Conservation (phyloP, 148 eudicot genomes). For the Linanthus parryae region DNA sequence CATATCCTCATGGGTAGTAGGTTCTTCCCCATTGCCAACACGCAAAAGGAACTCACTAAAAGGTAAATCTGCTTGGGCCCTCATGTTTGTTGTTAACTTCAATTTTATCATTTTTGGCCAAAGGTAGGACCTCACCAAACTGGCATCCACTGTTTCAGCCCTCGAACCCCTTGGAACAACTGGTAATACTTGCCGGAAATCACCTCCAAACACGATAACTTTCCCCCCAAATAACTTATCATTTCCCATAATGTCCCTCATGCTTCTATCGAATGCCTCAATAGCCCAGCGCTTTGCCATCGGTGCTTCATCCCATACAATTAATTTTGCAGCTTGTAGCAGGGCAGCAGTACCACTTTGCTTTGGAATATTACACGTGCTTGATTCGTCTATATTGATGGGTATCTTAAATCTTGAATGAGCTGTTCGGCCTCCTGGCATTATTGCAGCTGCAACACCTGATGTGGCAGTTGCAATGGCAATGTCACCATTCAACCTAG, state of each 20-base stretch:
- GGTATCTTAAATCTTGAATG: constrained; percentile 4
- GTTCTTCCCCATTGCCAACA: neutral
- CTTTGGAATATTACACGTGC: neutral
- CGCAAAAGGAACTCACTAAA: neutral
- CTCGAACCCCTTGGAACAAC: neutral
- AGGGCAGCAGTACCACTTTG: neutral
- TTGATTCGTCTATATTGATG: neutral
- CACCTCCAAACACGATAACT: neutral
- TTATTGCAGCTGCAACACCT: neutral
- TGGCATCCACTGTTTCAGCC: neutral
- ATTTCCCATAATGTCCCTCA: neutral
- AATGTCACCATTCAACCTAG: neutral
- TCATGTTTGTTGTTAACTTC: neutral
- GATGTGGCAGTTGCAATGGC: neutral
- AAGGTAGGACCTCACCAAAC: neutral
- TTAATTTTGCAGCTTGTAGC: neutral
- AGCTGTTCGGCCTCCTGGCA: neutral
- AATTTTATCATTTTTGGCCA: neutral
- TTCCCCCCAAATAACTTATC: neutral
- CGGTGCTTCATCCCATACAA: neutral
- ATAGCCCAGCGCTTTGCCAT: neutral
- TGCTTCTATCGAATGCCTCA: neutral
- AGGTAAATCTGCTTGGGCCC: neutral
- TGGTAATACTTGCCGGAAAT: neutral
- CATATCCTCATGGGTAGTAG: neutral